These are phyloP conservation scores for Microthlaspi erraticum DNA, from an alignment of 345 rosid genomes.

Conservation along the genomic window DNA sequence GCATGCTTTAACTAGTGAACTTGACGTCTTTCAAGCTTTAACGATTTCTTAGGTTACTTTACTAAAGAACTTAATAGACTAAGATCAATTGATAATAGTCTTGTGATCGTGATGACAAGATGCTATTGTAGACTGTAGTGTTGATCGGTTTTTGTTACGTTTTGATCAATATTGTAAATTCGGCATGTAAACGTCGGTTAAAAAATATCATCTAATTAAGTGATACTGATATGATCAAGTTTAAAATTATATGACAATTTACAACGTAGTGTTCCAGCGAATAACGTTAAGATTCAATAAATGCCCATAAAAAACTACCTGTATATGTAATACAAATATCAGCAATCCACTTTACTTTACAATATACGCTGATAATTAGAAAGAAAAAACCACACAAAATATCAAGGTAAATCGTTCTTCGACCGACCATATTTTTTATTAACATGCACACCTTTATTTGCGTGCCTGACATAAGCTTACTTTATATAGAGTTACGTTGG, in stretches of 20 bases:
- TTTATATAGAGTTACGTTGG: conserved; percentile 42
- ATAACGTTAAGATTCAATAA: background rate
- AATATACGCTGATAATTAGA: conserved; percentile 1
- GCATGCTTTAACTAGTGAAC: background rate
- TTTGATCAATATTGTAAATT: background rate
- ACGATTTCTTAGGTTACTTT: background rate
- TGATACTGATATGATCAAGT: background rate
- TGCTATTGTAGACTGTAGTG: background rate
- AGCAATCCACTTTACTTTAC: conserved; percentile 23
- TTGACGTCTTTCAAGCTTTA: conserved; percentile 12
- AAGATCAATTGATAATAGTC: background rate
- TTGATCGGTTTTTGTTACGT: background rate
- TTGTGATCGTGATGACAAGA: background rate
- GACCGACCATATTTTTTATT: conserved; percentile 34
- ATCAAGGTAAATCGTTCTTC: conserved; percentile 35
- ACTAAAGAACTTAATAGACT: background rate
- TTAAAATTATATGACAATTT: background rate
- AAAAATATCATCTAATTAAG: background rate
- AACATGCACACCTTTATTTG: conserved; percentile 46
- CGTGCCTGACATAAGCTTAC: conserved; percentile 43
- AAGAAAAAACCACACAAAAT: background rate
- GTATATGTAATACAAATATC: conserved; percentile 3
- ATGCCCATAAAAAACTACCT: conserved; percentile 1
- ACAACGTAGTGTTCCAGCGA: conserved; percentile 1
- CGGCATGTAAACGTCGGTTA: background rate